Percentiles rank a stretch among this genome's conserved stretches.
These are phyloP conservation scores for Xylariaceae sp. DNA, from an alignment of 2,329 filamentous ascomycete species.

Conservation along the genomic window DNA sequence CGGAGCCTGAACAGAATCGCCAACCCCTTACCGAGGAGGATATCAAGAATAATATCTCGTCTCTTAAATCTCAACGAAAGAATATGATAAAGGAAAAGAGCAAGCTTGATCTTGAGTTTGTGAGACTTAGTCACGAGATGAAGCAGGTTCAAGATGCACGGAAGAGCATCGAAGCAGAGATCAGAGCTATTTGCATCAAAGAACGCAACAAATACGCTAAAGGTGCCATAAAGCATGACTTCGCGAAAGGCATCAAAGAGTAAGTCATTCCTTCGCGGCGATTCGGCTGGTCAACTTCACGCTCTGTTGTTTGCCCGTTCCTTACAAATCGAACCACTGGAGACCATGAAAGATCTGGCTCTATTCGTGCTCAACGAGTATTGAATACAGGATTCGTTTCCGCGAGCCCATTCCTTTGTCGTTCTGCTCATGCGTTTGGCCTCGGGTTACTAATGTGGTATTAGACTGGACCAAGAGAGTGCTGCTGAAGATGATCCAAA, in stretches of 20 bases:
- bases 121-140: conserved; percentile 35
- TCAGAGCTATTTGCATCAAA: conserved; percentile 44
- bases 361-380: not conserved
- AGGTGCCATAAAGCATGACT: conserved; percentile 52
- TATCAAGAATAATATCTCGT: conserved; percentile 34
- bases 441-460: conserved; percentile 2
- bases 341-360: not conserved
- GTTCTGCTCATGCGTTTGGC: not conserved
- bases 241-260: conserved; percentile 56
- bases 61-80: conserved; percentile 34
- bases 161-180: conserved; percentile 28
- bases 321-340: not conserved
- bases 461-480: conserved; percentile 50
- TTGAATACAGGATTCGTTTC: not conserved
- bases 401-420: not conserved
- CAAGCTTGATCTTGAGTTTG: conserved; percentile 33
- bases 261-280: conserved; percentile 22
- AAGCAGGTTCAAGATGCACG: conserved; percentile 29
- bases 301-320: too few species aligned
- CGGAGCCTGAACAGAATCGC: conserved; percentile 21
- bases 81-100: conserved; percentile 30
- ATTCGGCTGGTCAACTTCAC: not conserved
- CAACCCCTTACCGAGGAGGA: conserved; percentile 41
- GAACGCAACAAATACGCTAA: conserved; percentile 55
- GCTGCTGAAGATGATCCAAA: conserved; percentile 48